phyloP scores from a whole-genome alignment of 495 filamentous ascomycete genomes.

The Beverwykella pulmonaria region DNA sequence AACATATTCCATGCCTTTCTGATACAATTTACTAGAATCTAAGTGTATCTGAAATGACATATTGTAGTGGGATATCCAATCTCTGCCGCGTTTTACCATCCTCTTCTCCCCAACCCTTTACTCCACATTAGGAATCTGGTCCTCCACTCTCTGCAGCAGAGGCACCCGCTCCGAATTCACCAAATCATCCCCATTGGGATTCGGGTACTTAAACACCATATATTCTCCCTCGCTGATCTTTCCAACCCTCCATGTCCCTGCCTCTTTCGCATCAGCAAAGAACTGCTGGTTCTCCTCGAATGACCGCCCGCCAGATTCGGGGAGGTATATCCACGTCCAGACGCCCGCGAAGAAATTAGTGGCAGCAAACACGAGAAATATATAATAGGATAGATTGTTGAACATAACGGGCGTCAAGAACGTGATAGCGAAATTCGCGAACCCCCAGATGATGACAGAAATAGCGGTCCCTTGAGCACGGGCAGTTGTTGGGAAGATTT shows the following conservation, averaged over 20 bases:
- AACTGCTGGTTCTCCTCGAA: constrained; percentile 62
- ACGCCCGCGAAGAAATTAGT: constrained; percentile 58
- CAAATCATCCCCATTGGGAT: constrained; percentile 41
- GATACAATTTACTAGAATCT: too few species aligned
- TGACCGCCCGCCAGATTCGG: constrained; percentile 56
- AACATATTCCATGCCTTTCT: too few species aligned
- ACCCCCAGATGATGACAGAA: constrained; percentile 59
- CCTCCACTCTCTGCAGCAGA: constrained; percentile 45
- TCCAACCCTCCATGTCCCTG: constrained; percentile 52
- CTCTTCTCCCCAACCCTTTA: not conserved
- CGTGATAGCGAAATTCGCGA: constrained; percentile 60
- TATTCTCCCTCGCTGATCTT: constrained; percentile 54
- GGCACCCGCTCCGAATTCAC: constrained; percentile 49
- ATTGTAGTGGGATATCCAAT: constrained; percentile 4
- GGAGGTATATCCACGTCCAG: constrained; percentile 55
- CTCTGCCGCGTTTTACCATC: not conserved
- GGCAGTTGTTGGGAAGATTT: constrained; percentile 59
- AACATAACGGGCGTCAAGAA: constrained; percentile 60
- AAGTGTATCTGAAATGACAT: not conserved
- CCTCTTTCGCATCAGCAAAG: constrained; percentile 53
- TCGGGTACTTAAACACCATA: constrained; percentile 47
- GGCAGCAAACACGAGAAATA: constrained; percentile 57
- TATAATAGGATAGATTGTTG: constrained; percentile 58
- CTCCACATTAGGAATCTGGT: constrained; percentile 39
- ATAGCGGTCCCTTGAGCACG: constrained; percentile 58